Conservation (phyloP, 768 basidiomycete genomes). For the Leccinum boreale region DNA sequence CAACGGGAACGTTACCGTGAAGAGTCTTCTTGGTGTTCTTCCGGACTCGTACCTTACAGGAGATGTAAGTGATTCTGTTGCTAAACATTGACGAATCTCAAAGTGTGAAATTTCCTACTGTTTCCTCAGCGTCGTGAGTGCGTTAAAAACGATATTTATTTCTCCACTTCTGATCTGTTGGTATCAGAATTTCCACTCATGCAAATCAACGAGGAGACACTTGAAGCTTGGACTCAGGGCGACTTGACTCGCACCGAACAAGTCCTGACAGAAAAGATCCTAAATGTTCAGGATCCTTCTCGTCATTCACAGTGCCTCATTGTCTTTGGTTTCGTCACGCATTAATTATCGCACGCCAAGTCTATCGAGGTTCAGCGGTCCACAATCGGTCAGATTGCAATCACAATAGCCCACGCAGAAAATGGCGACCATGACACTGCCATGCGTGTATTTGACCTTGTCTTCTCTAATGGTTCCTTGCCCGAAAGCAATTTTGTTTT, state of each 20-base stretch:
- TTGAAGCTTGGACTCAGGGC: not conserved
- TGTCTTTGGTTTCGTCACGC: too few species aligned
- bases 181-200: not conserved
- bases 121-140: not conserved
- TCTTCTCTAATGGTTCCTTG: not conserved
- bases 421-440: slow-evolving; percentile 3
- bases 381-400: slow-evolving; percentile 8
- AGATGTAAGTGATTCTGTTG: not conserved
- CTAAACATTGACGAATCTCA: not conserved
- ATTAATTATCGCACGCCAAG: not conserved
- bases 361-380: slow-evolving; percentile 8
- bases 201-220: not conserved
- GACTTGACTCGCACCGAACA: not conserved
- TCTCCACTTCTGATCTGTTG: not conserved
- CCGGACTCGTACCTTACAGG: not conserved
- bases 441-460: slow-evolving; percentile 6
- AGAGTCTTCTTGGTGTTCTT: not conserved
- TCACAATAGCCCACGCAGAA: not conserved
- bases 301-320: not conserved
- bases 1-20: not conserved
- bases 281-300: too few species aligned
- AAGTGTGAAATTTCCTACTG: too few species aligned
- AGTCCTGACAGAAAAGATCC: not conserved
- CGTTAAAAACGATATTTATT: rapidly evolving
- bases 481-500: slow-evolving; percentile 8